Evolutionary conservation across 768 basidiomycete genomes (phyloP), one percentile per base, ranked within the genome.

Genomic region (Mycena albidolilacea): DNA sequence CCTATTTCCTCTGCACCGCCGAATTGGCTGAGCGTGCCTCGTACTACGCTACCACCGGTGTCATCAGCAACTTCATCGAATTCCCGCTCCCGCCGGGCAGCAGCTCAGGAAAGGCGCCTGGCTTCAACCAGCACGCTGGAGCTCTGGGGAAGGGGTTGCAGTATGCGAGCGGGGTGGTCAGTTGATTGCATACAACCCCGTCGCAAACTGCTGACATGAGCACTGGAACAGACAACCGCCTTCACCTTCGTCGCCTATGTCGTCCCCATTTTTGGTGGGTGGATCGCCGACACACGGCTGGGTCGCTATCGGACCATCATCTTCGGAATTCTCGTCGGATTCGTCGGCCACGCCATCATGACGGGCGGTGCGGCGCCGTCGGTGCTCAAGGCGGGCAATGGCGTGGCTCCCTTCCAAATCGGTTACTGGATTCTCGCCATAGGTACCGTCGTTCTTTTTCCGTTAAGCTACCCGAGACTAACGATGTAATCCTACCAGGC

Each of bases 401-500:
- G 41, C 39, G 43, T 62, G 21, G 60, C 60, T 46, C 60, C 60
- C 30, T 62, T 62, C 60, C 41, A 43, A 41, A 30, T 62, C 46
- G 39, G 41, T n/a, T 43, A 43, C 59, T 43, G 38, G 38, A n/a
- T 60, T 43, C 59, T 60, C 8, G 59, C 59, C 21, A 41, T 60
- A 43, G 60, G 60, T 43, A 44, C 60, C 43, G 60, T 15, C 21
- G 2, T 62, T 44, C 37, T 59, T 59, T n/a, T 59, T 39, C 57
- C 17, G 14, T 62, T 38, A 62, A 43, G 21, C 30, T 62, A 44
- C 21, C 5, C 21, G 39, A 62, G 41, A 43, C 23, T 62, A 21
- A 62, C 60, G 41, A 46, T 35, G 9, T 1, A 43, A 62, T 15
- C 38, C 37, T 17, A 37, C 57, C 50, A 30, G 30, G 30, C 30